Conservation (phyloP, 1,139 yeast species). For the Yarrowia galli region DNA sequence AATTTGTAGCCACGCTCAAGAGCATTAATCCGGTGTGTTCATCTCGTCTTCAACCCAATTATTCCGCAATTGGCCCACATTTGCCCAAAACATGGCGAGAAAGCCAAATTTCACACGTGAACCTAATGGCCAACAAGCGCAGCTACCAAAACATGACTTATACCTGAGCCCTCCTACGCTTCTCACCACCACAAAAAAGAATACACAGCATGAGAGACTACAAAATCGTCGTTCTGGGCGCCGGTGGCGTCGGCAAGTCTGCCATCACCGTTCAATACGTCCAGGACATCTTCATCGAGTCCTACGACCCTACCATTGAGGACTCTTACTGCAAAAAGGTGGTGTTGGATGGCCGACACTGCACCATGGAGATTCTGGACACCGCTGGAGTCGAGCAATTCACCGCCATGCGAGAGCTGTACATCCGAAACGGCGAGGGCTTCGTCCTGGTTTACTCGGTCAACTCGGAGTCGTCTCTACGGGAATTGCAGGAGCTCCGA, state of each 20-base stretch:
- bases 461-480: conserved; percentile 80
- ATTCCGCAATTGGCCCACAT: no score
- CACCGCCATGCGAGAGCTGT: conserved; percentile 70
- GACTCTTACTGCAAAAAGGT: conserved; percentile 55
- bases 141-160: conserved; percentile 28
- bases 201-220: conserved; percentile 52
- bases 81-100: background rate
- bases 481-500: conserved; percentile 78
- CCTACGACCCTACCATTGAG: conserved; percentile 97
- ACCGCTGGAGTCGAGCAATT: conserved; percentile 59
- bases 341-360: conserved; percentile 52
- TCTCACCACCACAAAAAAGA: conserved; percentile 1
- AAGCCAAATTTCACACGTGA: conserved; percentile 31
- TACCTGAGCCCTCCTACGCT: conserved; percentile 22
- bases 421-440: conserved; percentile 57
- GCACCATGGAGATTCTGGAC: conserved; percentile 55
- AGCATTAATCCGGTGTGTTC: no score
- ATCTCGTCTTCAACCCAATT: no score
- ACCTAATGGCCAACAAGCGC: conserved; percentile 3
- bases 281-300: conserved; percentile 69
- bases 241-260: conserved; percentile 98
- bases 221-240: conserved; percentile 92
- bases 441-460: conserved; percentile 75
- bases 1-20: background rate
- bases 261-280: conserved; percentile 68